phyloP scores from a whole-genome alignment of 2,329 filamentous ascomycete species.

The Aureobasidium sp. region DNA sequence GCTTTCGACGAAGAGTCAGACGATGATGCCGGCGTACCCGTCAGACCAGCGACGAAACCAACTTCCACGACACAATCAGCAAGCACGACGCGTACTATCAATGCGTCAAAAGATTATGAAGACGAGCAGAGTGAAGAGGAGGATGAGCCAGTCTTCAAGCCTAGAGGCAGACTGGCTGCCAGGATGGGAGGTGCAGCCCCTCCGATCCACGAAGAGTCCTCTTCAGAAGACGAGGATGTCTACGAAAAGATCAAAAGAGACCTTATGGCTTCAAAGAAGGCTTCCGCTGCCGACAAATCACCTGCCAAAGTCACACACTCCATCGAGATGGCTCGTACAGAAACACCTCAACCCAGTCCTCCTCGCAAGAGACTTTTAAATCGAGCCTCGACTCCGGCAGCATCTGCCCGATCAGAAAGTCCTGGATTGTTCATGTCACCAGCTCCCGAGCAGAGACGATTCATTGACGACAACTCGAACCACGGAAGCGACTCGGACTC shows the following conservation, averaged over 20 bases:
- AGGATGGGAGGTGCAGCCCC: conserved; percentile 45
- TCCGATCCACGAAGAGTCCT: conserved; percentile 17
- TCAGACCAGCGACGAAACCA: not conserved
- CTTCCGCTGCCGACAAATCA: conserved; percentile 14
- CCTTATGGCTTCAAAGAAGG: conserved; percentile 30
- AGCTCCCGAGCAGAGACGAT: not conserved
- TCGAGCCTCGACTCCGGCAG: conserved; percentile 1
- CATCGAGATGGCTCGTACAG: not conserved
- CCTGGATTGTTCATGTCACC: conserved; percentile 13
- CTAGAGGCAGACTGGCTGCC: conserved; percentile 56
- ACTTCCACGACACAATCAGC: not conserved
- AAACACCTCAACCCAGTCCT: not conserved
- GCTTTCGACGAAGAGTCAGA: conserved; percentile 36
- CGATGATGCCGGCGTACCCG: conserved; percentile 20
- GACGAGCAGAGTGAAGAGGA: conserved; percentile 34
- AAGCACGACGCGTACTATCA: not conserved
- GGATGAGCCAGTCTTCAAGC: conserved; percentile 29
- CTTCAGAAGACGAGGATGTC: conserved; percentile 26
- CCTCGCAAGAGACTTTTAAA: not conserved
- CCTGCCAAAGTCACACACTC: not conserved
- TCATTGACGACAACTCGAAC: not conserved
- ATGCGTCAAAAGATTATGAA: not conserved
- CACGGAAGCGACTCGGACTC: conserved; percentile 19
- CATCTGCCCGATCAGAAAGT: conserved; percentile 1
- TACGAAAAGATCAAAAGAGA: conserved; percentile 38